Base-by-base conservation (phyloP, 2,329 filamentous ascomycete genomes). In the Colletotrichum kahawae region DNA sequence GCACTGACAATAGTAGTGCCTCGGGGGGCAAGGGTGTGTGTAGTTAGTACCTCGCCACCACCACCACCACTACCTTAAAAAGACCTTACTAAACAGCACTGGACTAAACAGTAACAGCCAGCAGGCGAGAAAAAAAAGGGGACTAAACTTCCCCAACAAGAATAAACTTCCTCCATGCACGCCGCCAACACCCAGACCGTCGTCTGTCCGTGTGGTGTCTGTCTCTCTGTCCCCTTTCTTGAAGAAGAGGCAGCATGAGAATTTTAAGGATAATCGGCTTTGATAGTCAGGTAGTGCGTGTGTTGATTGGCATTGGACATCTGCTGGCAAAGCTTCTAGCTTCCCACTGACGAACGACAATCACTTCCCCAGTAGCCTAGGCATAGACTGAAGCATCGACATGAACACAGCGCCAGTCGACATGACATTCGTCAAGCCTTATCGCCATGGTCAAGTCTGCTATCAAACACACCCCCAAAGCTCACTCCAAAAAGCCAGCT, bases 71-170 rank as follows among this genome's bases (percentile, higher is more conserved):
- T 7, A 31, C 38, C 38, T 48, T 4, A 12, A 48, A 7, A 7
- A 48, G 38, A 48, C 38, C 38, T 48, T 48, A 48, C 18, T 48
- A 48, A 48, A 48, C 38, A 48, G 38, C 38, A 48, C 9, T 48
- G 24, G 24, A 27, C 24, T 27, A 27, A 27, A 27, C 24, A 27
- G 24, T 5, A 43, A 56, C 51, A 56, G 51, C 12, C 21, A 56
- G 51, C 24, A 21, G 16, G 60, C 38, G 29, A 14, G 21, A 31
- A 51, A 21, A 31, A 51, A 21, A 67, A 18, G 21, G 63, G 16
- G 34, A 18, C 34, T 73, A 70, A 51, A n/a, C 56, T 27, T 75
- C 68, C 70, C 56, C 72, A 75, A 75, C 72, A 75, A 72, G 68
- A 75, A 63, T 75, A 57, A 51, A 67, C 63, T 75, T 75, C 34